Evolutionary conservation across 768 basidiomycete genomes (phyloP).

Genomic region (Amanita molliuscula): DNA sequence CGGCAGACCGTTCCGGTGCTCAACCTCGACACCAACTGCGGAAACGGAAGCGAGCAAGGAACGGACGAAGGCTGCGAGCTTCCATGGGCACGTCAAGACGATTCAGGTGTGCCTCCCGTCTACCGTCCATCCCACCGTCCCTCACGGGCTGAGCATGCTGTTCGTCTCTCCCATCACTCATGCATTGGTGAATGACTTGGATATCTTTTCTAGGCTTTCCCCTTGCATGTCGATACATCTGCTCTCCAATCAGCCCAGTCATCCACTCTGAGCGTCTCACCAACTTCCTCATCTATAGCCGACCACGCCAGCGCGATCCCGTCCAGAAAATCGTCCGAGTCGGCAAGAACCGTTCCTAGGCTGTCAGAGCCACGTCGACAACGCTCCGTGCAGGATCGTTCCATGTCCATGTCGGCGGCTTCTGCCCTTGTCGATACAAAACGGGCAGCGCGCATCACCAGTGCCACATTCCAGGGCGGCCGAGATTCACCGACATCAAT

Average conservation of each 20-base stretch:
- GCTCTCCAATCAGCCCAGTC: conserved; percentile 33
- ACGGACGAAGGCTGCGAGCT: conserved; percentile 46
- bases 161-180: conserved; percentile 6
- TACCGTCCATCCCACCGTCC: background rate
- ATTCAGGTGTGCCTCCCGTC: conserved; percentile 23
- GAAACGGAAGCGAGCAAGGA: conserved; percentile 28
- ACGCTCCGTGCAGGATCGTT: conserved; percentile 53
- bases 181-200: conserved; percentile 3
- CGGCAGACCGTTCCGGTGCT: conserved; percentile 23
- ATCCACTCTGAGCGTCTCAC: conserved; percentile 27
- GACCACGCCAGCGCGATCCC: conserved; percentile 20
- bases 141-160: conserved; percentile 4
- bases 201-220: conserved; percentile 22
- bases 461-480: conserved; percentile 26
- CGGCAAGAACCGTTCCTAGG: conserved; percentile 49
- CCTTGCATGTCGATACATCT: conserved; percentile 52
- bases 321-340: conserved; percentile 60
- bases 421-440: conserved; percentile 33
- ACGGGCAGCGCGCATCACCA: conserved; percentile 22
- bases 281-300: conserved; percentile 26
- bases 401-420: conserved; percentile 70
- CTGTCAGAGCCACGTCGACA: conserved; percentile 43
- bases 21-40: conserved; percentile 19
- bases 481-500: conserved; percentile 29
- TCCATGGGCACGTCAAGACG: conserved; percentile 42